Conservation (phyloP, 2,329 filamentous ascomycete genomes). For the Aspergillus cejpii region DNA sequence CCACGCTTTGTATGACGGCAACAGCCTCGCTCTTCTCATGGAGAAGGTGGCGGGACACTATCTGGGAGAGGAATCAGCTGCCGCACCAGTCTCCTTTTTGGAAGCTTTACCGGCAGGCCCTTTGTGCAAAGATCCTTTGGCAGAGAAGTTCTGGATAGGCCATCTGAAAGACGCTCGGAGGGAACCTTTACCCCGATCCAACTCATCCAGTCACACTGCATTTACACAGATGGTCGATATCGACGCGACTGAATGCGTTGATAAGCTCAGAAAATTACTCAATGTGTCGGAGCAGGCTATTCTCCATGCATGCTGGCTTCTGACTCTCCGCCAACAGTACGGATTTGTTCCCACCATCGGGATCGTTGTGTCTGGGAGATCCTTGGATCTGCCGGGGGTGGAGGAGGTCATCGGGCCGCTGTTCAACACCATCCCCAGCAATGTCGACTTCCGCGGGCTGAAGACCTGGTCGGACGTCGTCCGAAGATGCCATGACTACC, state of each 20-base stretch:
- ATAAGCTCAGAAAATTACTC: constrained; percentile 51
- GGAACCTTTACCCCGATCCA: constrained; percentile 23
- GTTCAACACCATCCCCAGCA: constrained; percentile 82
- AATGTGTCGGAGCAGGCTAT: constrained; percentile 73
- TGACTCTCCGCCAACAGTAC: constrained; percentile 52
- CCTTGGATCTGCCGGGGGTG: constrained; percentile 57
- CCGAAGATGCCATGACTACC: constrained; percentile 62
- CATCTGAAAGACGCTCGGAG: constrained; percentile 43
- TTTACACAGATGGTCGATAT: constrained; percentile 18
- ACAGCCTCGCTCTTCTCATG: constrained; percentile 65
- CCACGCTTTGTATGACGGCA: constrained; percentile 82
- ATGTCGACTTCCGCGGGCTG: constrained; percentile 40
- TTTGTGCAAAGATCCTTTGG: constrained; percentile 45
- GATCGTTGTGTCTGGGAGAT: constrained; percentile 70
- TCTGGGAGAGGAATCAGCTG: constrained; percentile 18
- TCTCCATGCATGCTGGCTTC: constrained; percentile 67
- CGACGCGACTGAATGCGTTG: constrained; percentile 42
- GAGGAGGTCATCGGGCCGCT: constrained; percentile 70
- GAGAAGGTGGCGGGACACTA: constrained; percentile 53
- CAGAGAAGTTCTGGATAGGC: constrained; percentile 60
- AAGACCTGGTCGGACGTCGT: constrained; percentile 57
- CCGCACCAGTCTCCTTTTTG: constrained; percentile 49
- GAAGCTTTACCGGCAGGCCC: constrained; percentile 65
- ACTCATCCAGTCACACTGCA: constrained; percentile 16
- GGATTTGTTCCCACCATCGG: constrained; percentile 55